Evolutionary conservation across 2,329 filamentous ascomycete species (phyloP).

Genomic region (Pseudocercospora cruenta): DNA sequence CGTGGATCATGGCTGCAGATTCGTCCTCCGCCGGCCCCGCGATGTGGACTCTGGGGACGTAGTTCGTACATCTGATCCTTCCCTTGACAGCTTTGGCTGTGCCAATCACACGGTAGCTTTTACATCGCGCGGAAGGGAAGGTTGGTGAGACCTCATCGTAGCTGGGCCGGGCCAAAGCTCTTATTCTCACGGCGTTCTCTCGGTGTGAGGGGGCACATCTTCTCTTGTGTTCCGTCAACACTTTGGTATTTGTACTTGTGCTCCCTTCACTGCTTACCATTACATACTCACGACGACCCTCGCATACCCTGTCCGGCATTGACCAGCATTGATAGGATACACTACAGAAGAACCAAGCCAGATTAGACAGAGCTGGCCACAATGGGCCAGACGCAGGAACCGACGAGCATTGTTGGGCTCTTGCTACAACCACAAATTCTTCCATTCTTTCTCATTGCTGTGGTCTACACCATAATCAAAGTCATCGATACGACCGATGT

Average conservation of each 20-base stretch:
- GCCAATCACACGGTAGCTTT: conserved; percentile 22
- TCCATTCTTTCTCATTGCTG: conserved; percentile 45
- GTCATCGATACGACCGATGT: conserved; percentile 51
- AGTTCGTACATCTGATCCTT: conserved; percentile 4
- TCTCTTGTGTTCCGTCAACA: conserved; percentile 16
- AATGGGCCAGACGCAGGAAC: conserved; percentile 32
- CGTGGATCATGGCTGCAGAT: background rate
- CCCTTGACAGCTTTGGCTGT: background rate
- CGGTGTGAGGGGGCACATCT: conserved; percentile 1
- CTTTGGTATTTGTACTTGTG: conserved; percentile 11
- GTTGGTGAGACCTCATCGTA: background rate
- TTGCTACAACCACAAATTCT: conserved; percentile 45
- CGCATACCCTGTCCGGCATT: background rate
- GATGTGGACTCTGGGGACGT: conserved; percentile 2
- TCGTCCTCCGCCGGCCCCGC: background rate
- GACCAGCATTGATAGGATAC: background rate
- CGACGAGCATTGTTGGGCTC: conserved; percentile 35
- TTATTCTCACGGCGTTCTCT: conserved; percentile 5
- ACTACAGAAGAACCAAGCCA: background rate
- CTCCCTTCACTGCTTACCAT: background rate
- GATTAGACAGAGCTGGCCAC: conserved; percentile 2
- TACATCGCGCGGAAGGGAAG: conserved; percentile 22
- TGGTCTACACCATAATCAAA: conserved; percentile 46
- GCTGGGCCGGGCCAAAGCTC: background rate
- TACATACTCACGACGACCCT: background rate